phyloP scores from a whole-genome alignment of 1,284 basidiomycete genomes.

The Trametes sp. region DNA sequence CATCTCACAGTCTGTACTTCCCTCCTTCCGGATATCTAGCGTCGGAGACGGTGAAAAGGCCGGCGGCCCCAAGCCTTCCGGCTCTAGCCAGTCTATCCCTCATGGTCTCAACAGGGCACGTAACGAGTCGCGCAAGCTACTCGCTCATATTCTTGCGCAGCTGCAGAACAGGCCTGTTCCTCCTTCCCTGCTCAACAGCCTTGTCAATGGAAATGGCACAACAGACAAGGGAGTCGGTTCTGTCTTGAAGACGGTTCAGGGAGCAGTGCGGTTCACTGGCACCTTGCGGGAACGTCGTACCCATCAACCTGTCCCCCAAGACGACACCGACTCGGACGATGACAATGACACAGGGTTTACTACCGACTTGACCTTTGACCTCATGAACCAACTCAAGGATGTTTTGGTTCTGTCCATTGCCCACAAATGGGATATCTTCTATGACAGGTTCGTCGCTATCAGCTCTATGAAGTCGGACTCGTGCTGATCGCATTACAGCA shows the following conservation, averaged over 20 bases:
- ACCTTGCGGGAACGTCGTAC: constrained; percentile 34
- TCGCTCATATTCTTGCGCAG: constrained; percentile 64
- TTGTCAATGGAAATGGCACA: constrained; percentile 36
- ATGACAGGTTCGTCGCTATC: constrained; percentile 48
- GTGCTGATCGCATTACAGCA: not conserved
- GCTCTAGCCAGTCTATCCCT: constrained; percentile 17
- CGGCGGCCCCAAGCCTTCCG: constrained; percentile 1
- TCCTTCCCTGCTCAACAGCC: constrained; percentile 54
- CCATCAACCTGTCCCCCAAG: constrained; percentile 36
- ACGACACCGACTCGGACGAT: constrained; percentile 58
- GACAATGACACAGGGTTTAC: constrained; percentile 54
- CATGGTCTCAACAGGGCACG: constrained; percentile 49
- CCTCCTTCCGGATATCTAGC: constrained; percentile 44
- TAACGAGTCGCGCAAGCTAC: constrained; percentile 65
- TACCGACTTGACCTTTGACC: constrained; percentile 66
- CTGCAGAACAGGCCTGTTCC: constrained; percentile 61
- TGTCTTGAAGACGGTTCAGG: constrained; percentile 55
- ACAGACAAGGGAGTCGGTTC: constrained; percentile 47
- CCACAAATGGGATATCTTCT: constrained; percentile 66
- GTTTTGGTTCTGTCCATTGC: constrained; percentile 61
- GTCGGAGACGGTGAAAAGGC: constrained; percentile 39
- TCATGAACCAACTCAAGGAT: constrained; percentile 68
- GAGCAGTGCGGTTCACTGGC: constrained; percentile 50
- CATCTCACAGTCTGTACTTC: constrained; percentile 40
- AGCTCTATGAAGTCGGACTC: too few relatives aligned